Evolutionary conservation across 768 basidiomycete species (phyloP).

Genomic region (Daedaleopsis sinensis): DNA sequence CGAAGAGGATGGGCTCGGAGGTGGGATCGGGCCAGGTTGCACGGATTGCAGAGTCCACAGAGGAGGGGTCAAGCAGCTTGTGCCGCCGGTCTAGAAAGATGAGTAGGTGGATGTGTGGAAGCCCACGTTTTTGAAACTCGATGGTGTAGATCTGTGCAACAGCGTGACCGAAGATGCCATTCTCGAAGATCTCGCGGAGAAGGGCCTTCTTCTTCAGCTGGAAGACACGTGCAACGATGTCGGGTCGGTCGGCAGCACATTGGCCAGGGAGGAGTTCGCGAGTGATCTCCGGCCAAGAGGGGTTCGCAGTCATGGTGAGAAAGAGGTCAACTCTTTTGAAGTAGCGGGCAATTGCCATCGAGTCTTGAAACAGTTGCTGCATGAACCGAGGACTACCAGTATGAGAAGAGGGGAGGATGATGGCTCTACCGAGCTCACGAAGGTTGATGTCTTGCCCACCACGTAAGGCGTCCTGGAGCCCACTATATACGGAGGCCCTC

Average conservation of each 20-base stretch:
- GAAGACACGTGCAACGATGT: conserved; percentile 51
- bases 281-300: conserved; percentile 49
- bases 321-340: conserved; percentile 47
- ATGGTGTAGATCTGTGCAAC: conserved; percentile 53
- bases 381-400: conserved; percentile 46
- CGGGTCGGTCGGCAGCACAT: conserved; percentile 45
- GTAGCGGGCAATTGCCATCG: conserved; percentile 45
- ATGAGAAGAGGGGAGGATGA: conserved; percentile 47
- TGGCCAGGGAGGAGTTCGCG: conserved; percentile 42
- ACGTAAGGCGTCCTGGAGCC: conserved; percentile 35
- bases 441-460: conserved; percentile 28
- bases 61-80: conserved; percentile 38
- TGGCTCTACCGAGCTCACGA: conserved; percentile 33
- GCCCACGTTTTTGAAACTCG: conserved; percentile 60
- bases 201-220: conserved; percentile 40
- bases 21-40: conserved; percentile 47
- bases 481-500: conserved; percentile 38
- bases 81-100: conserved; percentile 40
- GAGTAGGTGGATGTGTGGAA: conserved; percentile 57
- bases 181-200: conserved; percentile 34
- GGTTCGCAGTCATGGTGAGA: conserved; percentile 56
- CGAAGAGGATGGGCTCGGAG: conserved; percentile 44
- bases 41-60: conserved; percentile 44
- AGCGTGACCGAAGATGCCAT: conserved; percentile 43
- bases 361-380: conserved; percentile 46